Evolutionary conservation across 805 yeast species (phyloP).

Genomic region (Brettanomyces bruxellensis): DNA sequence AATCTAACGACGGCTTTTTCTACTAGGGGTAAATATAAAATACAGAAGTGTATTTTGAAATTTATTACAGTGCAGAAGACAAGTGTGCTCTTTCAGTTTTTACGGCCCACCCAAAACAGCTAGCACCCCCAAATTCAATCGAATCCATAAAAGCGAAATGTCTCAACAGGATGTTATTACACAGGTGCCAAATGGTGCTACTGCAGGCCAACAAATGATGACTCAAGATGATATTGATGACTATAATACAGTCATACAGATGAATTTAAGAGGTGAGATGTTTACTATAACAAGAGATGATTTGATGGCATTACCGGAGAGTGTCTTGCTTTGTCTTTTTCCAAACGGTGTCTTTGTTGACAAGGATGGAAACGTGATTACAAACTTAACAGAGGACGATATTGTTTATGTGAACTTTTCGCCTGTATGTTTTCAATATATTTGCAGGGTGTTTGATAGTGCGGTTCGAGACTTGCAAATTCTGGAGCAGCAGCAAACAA

Average conservation of each 20-base stretch:
- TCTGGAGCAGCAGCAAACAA: constrained; percentile 23
- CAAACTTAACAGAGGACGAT: constrained; percentile 72
- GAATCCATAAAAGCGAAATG: constrained; percentile 8
- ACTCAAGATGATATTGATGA: constrained; percentile 29
- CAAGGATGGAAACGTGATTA: constrained; percentile 64
- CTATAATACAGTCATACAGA: constrained; percentile 58
- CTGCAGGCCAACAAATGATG: constrained; percentile 5
- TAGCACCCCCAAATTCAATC: too few relatives aligned
- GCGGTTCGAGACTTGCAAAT: constrained; percentile 55
- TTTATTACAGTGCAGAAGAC: too few relatives aligned
- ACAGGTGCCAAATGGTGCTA: constrained; percentile 42
- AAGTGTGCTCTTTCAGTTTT: too few relatives aligned
- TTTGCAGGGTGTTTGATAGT: constrained; percentile 57
- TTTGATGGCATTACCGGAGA: constrained; percentile 85
- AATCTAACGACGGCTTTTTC: too few relatives aligned
- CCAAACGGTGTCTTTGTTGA: constrained; percentile 88
- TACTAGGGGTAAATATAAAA: too few relatives aligned
- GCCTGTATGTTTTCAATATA: constrained; percentile 79
- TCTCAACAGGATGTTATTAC: constrained; percentile 47
- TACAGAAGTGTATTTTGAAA: too few relatives aligned
- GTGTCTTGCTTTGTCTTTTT: constrained; percentile 73
- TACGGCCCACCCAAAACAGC: too few relatives aligned
- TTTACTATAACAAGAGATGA: constrained; percentile 82
- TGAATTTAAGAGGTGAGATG: constrained; percentile 66
- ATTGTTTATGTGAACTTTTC: constrained; percentile 78